Evolutionary conservation across 441 rosid genomes (phyloP).

Genomic region (Pelargonium fulgidum): DNA sequence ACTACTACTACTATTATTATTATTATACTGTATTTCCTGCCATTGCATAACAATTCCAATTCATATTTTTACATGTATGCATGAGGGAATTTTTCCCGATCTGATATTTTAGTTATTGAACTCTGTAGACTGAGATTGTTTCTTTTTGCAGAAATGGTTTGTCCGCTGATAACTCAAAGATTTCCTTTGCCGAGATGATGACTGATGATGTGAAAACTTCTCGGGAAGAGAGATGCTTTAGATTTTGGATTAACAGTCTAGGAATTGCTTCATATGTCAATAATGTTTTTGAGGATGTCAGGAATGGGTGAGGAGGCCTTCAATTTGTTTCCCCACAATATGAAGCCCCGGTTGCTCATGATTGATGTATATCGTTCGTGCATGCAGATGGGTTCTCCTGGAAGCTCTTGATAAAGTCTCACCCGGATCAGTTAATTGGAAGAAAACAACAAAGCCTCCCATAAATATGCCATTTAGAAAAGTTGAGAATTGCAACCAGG

Average conservation of each 20-base stretch:
- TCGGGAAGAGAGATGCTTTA: conserved; percentile 96
- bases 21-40: background rate
- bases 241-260: conserved; percentile 96
- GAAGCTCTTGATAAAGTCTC: conserved; percentile 60
- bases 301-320: conserved; percentile 69
- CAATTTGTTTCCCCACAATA: conserved; percentile 4
- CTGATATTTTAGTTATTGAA: conserved; percentile 3
- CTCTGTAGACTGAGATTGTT: conserved; percentile 12
- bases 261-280: conserved; percentile 74
- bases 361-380: conserved; percentile 2
- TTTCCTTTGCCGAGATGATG: conserved; percentile 90
- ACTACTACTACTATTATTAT: background rate
- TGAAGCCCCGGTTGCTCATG: background rate
- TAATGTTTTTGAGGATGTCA: conserved; percentile 85
- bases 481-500: conserved; percentile 77
- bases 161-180: conserved; percentile 51
- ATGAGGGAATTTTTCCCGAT: background rate
- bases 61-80: background rate
- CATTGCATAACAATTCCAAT: background rate
- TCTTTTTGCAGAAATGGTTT: conserved; percentile 75
- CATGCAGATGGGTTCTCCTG: conserved; percentile 60
- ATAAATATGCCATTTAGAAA: conserved; percentile 70
- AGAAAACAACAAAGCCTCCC: conserved; percentile 64
- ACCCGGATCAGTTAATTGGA: conserved; percentile 69
- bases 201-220: conserved; percentile 90